Evolutionary conservation across 805 yeast genomes (phyloP).

Genomic region (Yarrowia hollandica): DNA sequence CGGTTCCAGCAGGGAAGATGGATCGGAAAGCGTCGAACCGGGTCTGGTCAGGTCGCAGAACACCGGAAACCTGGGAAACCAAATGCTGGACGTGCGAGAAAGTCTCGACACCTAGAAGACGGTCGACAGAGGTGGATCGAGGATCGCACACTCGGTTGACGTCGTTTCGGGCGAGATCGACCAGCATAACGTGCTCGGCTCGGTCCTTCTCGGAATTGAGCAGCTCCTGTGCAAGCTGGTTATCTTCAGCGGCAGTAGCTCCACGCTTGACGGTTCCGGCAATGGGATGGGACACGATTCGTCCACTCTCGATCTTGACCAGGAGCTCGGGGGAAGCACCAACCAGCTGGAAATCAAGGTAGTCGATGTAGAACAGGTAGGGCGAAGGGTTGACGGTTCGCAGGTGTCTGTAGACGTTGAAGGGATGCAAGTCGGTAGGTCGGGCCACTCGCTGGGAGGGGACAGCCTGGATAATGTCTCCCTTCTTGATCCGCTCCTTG

Average conservation of each 20-base stretch:
- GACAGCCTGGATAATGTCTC: constrained; percentile 96
- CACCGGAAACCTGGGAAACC: constrained; percentile 93
- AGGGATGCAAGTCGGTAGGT: constrained; percentile 93
- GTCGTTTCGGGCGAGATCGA: constrained; percentile 95
- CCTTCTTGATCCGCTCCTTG: constrained; percentile 79
- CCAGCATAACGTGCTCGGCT: constrained; percentile 98
- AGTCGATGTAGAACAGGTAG: constrained; percentile 90
- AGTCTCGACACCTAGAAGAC: constrained; percentile 84
- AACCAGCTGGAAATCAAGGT: constrained; percentile 86
- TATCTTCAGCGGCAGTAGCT: constrained; percentile 87
- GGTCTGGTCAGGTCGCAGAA: constrained; percentile 75
- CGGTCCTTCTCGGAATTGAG: constrained; percentile 82
- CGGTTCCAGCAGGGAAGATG: constrained; percentile 98
- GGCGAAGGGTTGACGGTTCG: constrained; percentile 98
- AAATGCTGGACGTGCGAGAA: constrained; percentile 97
- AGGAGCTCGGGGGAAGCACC: constrained; percentile 97
- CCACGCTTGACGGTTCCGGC: constrained; percentile 97
- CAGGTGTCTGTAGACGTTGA: constrained; percentile 90
- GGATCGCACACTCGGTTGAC: constrained; percentile 95
- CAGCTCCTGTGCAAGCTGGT: constrained; percentile 70
- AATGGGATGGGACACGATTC: constrained; percentile 91
- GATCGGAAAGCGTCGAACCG: constrained; percentile 97
- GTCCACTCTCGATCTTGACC: constrained; percentile 78
- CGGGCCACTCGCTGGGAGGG: constrained; percentile 97
- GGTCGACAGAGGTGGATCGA: constrained; percentile 76